phyloP scores from a whole-genome alignment of 2,329 filamentous ascomycete genomes.

The Fusarium zealandicum region DNA sequence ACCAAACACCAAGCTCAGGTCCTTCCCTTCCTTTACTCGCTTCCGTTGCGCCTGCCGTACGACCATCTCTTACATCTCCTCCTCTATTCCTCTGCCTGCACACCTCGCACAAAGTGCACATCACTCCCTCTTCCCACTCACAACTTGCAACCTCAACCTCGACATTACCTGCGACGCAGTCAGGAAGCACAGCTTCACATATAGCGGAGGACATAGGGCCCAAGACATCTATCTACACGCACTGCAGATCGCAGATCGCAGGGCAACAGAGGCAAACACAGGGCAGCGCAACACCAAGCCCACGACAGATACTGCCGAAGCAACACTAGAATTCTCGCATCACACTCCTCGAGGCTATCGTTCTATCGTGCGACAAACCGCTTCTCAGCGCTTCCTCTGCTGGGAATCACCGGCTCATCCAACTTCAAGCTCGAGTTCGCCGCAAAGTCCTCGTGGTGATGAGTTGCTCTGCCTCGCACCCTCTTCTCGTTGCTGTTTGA shows the following conservation, averaged over 20 bases:
- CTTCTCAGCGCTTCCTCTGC: neutral
- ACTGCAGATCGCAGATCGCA: slow-evolving; percentile 1
- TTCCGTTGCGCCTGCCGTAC: slow-evolving; percentile 32
- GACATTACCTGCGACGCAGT: slow-evolving; percentile 10
- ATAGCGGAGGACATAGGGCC: slow-evolving; percentile 11
- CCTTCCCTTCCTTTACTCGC: slow-evolving; percentile 23
- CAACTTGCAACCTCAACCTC: slow-evolving; percentile 20
- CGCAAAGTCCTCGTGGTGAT: slow-evolving; percentile 19
- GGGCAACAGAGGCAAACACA: slow-evolving; percentile 4
- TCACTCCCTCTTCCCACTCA: slow-evolving; percentile 21
- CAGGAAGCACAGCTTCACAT: slow-evolving; percentile 25
- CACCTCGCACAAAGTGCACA: slow-evolving; percentile 26
- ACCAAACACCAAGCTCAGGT: slow-evolving; percentile 24
- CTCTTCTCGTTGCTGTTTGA: slow-evolving; percentile 26
- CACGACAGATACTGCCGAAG: slow-evolving; percentile 3
- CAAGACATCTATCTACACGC: slow-evolving; percentile 10
- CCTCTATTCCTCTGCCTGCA: slow-evolving; percentile 18
- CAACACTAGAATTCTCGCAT: neutral
- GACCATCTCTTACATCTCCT: slow-evolving; percentile 13
- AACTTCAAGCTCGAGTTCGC: neutral
- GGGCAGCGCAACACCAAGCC: slow-evolving; percentile 9
- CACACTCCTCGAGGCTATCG: neutral
- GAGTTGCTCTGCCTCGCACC: slow-evolving; percentile 9
- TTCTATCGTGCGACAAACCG: slow-evolving; percentile 1
- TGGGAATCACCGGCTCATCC: neutral